Evolutionary conservation across 257 asterid genomes (phyloP), one percentile per base, ranked within the genome.

Genomic region (Solanum neorickii): DNA sequence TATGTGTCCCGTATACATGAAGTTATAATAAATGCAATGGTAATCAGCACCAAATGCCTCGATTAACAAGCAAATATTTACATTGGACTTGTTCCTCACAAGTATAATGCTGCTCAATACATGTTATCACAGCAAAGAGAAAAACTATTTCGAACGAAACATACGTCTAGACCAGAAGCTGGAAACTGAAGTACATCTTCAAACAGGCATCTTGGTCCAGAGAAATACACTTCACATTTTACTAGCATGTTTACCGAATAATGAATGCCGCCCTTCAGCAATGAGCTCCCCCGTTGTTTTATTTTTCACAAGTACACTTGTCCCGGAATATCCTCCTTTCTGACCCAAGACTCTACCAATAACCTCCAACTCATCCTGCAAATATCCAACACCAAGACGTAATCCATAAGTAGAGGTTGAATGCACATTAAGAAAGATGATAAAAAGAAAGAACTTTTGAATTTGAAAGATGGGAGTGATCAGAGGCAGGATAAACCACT

Each of bases 301-400:
- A 91, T 96, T 95, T 59, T 92, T 93, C 84, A 96, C 85, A 56
- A 92, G 91, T 16, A 96, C 98, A 72, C 62, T 88, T 8, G 99
- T 93, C 78, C 98, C 98, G 27, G 90, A 87, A 87, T 91, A 96
- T 86, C 93, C 78, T 23, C 98, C 98, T 82, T 60, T 87, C 86
- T 66, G 85, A 62, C 98, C 98, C 85, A 95, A 88, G 86, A 90
- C 82, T 89, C 90, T 88, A 18, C 94, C 91, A 59, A 56, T 86
- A 56, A 96, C 94, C 94, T 93, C 99, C 94, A 96, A 60, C 87
- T 94, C 98, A 90, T 94, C 99, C 98, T 95, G 93, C 89, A 87
- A 89, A 84, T 76, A 80, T 83, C 83, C 86, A 90, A 52, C 25
- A 10, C 42, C 60, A 66, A 52, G 77, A 75, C 39, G 52, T 49